These are phyloP conservation scores for Claviceps purpurea DNA, from an alignment of 2,329 filamentous ascomycete species.

Conservation along the genomic window DNA sequence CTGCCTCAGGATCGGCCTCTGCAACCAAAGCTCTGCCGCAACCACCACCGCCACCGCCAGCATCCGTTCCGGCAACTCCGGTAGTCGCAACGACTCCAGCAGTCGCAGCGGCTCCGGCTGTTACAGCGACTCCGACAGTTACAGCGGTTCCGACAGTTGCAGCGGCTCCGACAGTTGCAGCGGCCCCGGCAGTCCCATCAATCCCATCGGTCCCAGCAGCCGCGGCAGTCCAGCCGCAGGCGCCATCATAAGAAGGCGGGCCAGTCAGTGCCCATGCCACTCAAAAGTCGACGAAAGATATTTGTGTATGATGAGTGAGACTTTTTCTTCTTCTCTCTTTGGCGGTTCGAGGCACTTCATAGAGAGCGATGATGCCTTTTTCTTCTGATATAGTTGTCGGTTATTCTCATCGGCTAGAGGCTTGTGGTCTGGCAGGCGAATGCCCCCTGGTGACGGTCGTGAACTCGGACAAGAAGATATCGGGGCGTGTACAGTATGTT, in stretches of 20 bases:
- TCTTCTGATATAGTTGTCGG: background rate
- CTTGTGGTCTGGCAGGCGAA: background rate
- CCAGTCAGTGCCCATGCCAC: background rate
- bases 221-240: slow-evolving; percentile 12
- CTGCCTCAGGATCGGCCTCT: slow-evolving; percentile 11
- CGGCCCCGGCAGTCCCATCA: background rate
- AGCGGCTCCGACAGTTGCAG: slow-evolving; percentile 8
- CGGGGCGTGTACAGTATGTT: slow-evolving; percentile 8
- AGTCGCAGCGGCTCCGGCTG: background rate
- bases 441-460: background rate
- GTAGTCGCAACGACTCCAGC: background rate
- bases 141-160: slow-evolving; percentile 7
- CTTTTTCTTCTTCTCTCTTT: background rate
- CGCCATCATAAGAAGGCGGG: slow-evolving; percentile 11
- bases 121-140: no score
- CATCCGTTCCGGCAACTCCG: background rate
- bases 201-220: slow-evolving; percentile 5
- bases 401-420: background rate
- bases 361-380: slow-evolving; percentile 2
- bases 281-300: slow-evolving; percentile 1
- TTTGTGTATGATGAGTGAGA: slow-evolving; percentile 12
- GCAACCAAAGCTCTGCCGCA: background rate
- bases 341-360: background rate
- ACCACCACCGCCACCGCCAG: slow-evolving; percentile 6
- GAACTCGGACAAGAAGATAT: background rate